Base-by-base conservation (phyloP, 148 eudicot genomes). In the Camellia japonica region DNA sequence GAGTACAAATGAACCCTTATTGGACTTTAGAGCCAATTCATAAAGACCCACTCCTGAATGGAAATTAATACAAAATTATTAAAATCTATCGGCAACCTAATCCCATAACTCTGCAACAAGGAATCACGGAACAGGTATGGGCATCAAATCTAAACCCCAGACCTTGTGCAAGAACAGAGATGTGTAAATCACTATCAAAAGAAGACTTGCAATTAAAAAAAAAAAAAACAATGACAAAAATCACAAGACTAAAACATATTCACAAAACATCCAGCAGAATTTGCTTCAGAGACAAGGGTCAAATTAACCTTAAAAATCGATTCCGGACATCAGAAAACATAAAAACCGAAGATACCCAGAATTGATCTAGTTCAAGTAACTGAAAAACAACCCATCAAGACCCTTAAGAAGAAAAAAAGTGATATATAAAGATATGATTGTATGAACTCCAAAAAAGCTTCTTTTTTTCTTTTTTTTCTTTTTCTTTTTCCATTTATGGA, bases 111-210 rank as follows among this genome's bases (percentile, higher is more conserved):
- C 12, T 3, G 15, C 3, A 72, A 51, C 44, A 72, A 54, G 2
- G 75, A 72, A 72, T 19, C 8, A 49, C 16, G 23, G 8, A 72
- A 19, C 58, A 3, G 75, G 44, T 72, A 12, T 72, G 58, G 3
- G 12, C 61, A 47, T 46, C 38, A 7, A 52, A 72, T 72, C 60
- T 5, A 72, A 72, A 72, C 20, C 43, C 75, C 51, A 71, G 61
- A 72, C 58, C 74, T 49, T 19, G 43, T 7, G n/a, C 56, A 71
- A 71, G 42, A 16, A 23, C 44, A 72, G 41, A 54, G 43, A 23
- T 20, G 61, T 51, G 61, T 30, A 51, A 47, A 51, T 2, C 7
- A 46, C 14, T 41, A 6, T 49, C 6, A 71, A 71, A 9, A 49
- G 41, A 51, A 6, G 61, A 42, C 44, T 20, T 11, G 10, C 44